Evolutionary conservation across 2,329 filamentous ascomycete species (phyloP).

Genomic region (Aspergillus flavus): DNA sequence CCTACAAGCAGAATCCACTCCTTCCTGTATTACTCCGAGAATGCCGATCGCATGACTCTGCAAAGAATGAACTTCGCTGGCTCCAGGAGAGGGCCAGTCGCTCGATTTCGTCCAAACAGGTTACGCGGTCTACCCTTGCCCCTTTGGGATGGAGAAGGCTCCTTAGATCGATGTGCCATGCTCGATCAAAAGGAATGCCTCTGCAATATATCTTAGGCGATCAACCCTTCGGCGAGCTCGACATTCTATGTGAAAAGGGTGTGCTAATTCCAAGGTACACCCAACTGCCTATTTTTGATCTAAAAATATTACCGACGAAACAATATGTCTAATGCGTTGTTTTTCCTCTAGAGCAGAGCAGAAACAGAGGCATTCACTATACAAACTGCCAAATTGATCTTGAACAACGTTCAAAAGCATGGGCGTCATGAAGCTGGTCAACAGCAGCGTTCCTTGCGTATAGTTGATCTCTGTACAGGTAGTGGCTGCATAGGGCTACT

Average conservation of each 20-base stretch:
- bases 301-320: not conserved
- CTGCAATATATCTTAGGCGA: slow-evolving; percentile 87
- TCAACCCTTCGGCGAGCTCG: slow-evolving; percentile 83
- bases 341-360: slow-evolving; percentile 42
- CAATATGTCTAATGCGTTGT: not conserved
- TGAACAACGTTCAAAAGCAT: slow-evolving; percentile 15
- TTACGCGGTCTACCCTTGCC: not conserved
- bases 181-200: slow-evolving; percentile 66
- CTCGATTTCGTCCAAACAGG: not conserved
- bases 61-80: slow-evolving; percentile 5
- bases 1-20: not conserved
- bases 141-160: slow-evolving; percentile 30
- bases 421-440: not conserved
- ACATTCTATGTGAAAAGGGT: slow-evolving; percentile 73
- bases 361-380: slow-evolving; percentile 72
- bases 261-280: slow-evolving; percentile 78
- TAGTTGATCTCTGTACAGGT: slow-evolving; percentile 88
- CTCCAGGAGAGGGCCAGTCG: not conserved
- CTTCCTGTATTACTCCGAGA: not conserved
- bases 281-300: not conserved
- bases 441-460: slow-evolving; percentile 47
- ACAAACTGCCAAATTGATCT: slow-evolving; percentile 55
- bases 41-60: not conserved
- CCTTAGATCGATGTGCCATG: slow-evolving; percentile 41
- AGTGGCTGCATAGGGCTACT: slow-evolving; percentile 87